Evolutionary conservation across 139 green algal genomes (phyloP), one percentile per base, ranked within the genome.

Genomic region (Tetraselmis chui): DNA sequence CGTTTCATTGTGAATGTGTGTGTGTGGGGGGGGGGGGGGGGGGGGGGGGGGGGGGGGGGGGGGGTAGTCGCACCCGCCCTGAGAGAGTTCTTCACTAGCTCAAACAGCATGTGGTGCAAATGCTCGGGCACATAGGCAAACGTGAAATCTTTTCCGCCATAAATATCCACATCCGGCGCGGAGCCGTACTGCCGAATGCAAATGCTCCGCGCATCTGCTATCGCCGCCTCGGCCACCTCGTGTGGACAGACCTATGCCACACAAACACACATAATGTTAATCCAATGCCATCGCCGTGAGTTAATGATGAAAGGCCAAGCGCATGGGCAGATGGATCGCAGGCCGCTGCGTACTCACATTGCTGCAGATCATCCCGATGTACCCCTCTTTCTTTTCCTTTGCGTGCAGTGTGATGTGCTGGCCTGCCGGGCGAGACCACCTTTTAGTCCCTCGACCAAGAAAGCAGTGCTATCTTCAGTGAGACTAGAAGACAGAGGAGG

Each of bases 51-150:
- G n/a, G n/a, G n/a, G n/a, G n/a, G n/a, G n/a, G n/a, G n/a, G n/a
- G n/a, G n/a, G n/a, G n/a, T n/a, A 67, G 45, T 5, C 45, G 5
- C 45, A 67, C 45, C 45, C 22, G 96, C 96, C 1, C 96, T 86
- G 84, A 98, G 84, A 30, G 90, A 95, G 91, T 98, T 99, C 90
- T 99, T 98, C 5, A 98, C 91, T 74, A 97, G 89, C 89, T 97
- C 92, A 85, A 97, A 97, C 59, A 97, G 85, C 94, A 99, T 99
- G 90, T 99, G 96, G 85, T 99, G 96, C 76, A 99, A 87, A 86
- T 99, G 97, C 18, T 84, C 91, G 79, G 97, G 97, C 1, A 99
- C 95, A 87, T 99, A 99, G 76, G 97, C 88, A 84, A 98, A 99
- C 26, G 85, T 93, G 75, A 99, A 97, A 29, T 89, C 86, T 27